Evolutionary conservation across 441 rosid genomes (phyloP), one percentile per base, ranked within the genome.

Genomic region (Viola pubescens): DNA sequence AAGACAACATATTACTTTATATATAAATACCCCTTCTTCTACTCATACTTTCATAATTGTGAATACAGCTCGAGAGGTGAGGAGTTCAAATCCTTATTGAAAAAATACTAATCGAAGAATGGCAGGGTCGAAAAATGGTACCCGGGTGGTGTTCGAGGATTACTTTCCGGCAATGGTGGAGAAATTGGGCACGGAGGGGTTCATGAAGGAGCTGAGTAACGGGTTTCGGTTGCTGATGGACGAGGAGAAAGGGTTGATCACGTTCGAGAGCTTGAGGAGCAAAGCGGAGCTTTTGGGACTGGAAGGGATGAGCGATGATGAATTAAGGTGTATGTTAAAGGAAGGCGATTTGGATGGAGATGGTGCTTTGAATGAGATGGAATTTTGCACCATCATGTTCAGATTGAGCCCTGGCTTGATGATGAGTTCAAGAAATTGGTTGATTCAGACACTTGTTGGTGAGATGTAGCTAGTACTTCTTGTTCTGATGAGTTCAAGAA

Each of bases 291-390:
- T 74, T 48, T 66, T 82, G 5, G 86, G 88, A 0, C 52, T 82
- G 60, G 74, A 74, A 26, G 84, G 66, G 12, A 64, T 82, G 66
- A 59, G 72, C 3, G 82, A 81, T 46, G 86, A 82, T 12, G 81
- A 85, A 56, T 64, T 81, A 3, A 73, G 46, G 42, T 60, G 83
- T 67, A 85, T 85, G 88, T 67, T 85, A 4, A 70, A 62, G 65
- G 91, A 85, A 75, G 91, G 91, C 4, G 91, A 85, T 56, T 46
- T 75, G 9, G 88, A 85, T 47, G 83, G 82, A 0, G 91, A 85
- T 54, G 88, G 84, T 0, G 84, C 69, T 10, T 70, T 82, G 52
- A 79, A 64, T 49, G 75, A 85, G 67, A 77, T 77, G 82, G 88
- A 85, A 73, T 85, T 85, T 52, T 85, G 81, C 55, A 78, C 82